Conservation (phyloP, 163 green algal species). For the Scenedesmus sp. region DNA sequence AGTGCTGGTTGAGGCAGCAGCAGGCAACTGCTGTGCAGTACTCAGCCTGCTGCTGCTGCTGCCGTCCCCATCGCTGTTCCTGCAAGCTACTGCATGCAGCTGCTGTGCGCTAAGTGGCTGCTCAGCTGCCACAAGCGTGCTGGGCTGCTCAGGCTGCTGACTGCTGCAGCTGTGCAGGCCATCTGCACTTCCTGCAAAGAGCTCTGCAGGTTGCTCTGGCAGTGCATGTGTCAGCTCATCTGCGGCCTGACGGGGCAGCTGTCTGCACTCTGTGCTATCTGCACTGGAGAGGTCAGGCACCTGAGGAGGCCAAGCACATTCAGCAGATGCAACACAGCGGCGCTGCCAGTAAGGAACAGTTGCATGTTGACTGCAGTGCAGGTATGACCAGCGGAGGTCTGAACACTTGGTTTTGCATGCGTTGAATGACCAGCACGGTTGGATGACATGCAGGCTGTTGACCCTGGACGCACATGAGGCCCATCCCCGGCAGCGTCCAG, state of each 20-base stretch:
- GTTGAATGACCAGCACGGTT: background rate
- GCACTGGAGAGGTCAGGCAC: background rate
- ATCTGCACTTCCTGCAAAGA: background rate
- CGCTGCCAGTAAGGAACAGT: background rate
- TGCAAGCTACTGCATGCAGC: background rate
- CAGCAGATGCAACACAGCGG: background rate
- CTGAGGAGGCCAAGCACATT: background rate
- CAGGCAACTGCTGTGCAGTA: background rate
- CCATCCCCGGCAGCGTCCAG: background rate
- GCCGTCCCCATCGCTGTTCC: background rate
- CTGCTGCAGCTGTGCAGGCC: background rate
- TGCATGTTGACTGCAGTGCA: background rate
- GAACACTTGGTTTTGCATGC: no score
- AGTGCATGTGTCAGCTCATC: background rate
- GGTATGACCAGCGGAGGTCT: background rate
- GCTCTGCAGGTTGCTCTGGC: background rate
- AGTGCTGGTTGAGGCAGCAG: background rate
- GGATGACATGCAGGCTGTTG: background rate
- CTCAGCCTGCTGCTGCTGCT: conserved; percentile 19
- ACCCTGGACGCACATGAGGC: no score
- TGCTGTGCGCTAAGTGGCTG: background rate
- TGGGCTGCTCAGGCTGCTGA: background rate
- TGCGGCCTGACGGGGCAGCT: background rate
- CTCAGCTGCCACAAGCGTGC: background rate
- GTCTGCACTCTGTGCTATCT: background rate